phyloP scores from a whole-genome alignment of 768 basidiomycete species.

The Gyrodon lividus region DNA sequence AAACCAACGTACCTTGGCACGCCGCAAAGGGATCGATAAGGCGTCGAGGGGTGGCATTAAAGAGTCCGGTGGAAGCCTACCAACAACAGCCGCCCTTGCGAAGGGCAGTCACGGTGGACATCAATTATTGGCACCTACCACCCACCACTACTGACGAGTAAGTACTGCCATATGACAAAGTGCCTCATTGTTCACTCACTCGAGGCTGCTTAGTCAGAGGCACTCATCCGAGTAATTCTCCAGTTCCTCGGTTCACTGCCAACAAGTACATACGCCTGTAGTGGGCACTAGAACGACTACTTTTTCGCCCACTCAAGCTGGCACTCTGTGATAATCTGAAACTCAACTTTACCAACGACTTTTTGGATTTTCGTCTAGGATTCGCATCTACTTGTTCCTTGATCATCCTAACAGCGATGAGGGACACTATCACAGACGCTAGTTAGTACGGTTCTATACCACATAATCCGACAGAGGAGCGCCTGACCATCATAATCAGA shows the following conservation, averaged over 20 bases:
- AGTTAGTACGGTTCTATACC: constrained; percentile 57
- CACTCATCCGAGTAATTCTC: background rate
- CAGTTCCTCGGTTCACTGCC: no score
- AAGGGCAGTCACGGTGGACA: no score
- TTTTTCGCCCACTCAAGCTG: background rate
- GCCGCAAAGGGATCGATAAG: no score
- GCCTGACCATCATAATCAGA: constrained; percentile 42
- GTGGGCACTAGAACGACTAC: background rate
- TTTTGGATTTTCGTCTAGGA: background rate
- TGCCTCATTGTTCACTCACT: background rate
- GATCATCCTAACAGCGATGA: constrained; percentile 41
- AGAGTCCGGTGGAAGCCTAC: no score
- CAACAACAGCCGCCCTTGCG: no score
- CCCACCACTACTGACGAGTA: no score
- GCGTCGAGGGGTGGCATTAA: no score
- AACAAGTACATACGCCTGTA: no score
- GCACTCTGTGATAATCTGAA: background rate
- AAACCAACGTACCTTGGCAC: no score
- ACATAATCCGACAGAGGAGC: background rate
- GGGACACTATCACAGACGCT: constrained; percentile 60
- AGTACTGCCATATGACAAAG: no score
- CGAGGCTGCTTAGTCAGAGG: background rate
- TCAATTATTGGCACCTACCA: no score
- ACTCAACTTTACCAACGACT: no score
- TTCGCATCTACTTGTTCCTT: background rate